Conservation (phyloP, 169 alveolate species). For the Plasmodium chabaudi region DNA sequence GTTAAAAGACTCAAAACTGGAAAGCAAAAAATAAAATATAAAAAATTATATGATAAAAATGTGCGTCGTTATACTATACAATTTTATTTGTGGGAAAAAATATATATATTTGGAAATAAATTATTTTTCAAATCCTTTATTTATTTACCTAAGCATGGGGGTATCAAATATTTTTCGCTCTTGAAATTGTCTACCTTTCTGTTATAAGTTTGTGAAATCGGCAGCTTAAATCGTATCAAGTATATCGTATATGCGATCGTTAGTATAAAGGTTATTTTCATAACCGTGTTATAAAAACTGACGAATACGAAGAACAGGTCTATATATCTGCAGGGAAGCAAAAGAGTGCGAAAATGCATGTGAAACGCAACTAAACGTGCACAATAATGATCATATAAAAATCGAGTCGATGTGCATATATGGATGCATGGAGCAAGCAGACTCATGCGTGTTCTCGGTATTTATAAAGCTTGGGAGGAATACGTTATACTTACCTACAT, state of each 20-base stretch:
- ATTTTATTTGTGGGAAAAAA: no score
- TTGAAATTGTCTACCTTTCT: constrained; percentile 93
- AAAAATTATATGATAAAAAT: not conserved
- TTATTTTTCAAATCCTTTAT: not conserved
- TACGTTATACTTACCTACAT: constrained; percentile 85
- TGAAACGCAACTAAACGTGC: no score
- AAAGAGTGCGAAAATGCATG: no score
- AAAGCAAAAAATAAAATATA: not conserved
- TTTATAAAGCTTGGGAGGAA: not conserved
- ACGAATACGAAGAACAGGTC: constrained; percentile 90
- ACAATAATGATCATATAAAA: not conserved
- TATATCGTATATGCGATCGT: constrained; percentile 91
- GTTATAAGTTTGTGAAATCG: constrained; percentile 93
- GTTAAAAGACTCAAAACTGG: constrained; percentile 80
- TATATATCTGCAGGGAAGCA: constrained; percentile 81
- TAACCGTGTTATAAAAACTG: constrained; percentile 93
- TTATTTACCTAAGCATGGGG: constrained; percentile 84
- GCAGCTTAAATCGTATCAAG: constrained; percentile 89
- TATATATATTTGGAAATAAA: not conserved
- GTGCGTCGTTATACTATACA: no score
- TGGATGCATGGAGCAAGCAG: not conserved
- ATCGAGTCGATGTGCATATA: not conserved
- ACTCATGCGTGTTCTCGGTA: not conserved
- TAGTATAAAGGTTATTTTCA: constrained; percentile 92
- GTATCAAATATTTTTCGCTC: constrained; percentile 92